Percentiles rank a stretch among this genome's conserved stretches.
Evolutionary conservation across 805 yeast genomes (phyloP).

Genomic region (Myxozyma neglecta): DNA sequence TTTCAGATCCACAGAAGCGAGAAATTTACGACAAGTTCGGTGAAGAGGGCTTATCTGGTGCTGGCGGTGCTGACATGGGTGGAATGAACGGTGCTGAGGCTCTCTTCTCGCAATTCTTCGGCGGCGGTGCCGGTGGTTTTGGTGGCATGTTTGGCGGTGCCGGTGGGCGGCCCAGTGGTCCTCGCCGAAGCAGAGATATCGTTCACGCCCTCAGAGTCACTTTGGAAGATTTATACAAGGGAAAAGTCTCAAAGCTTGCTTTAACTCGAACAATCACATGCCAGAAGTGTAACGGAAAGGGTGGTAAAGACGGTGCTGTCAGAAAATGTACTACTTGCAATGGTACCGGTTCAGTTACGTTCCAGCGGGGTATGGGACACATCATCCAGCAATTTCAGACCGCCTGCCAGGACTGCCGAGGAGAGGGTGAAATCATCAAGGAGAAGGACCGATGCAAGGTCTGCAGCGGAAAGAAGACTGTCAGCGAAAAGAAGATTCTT

Average conservation of each 20-base stretch:
- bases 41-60: conserved; percentile 84
- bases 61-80: conserved; percentile 66
- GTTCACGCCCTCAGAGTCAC: conserved; percentile 83
- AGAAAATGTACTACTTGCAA: conserved; percentile 83
- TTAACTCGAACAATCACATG: conserved; percentile 89
- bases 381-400: conserved; percentile 98
- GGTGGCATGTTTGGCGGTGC: conserved; percentile 44
- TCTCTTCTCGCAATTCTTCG: conserved; percentile 79
- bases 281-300: conserved; percentile 86
- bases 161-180: conserved; percentile 38
- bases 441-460: conserved; percentile 82
- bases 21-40: conserved; percentile 87
- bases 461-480: conserved; percentile 88
- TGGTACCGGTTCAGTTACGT: conserved; percentile 88
- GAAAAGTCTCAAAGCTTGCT: conserved; percentile 91
- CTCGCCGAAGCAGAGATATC: conserved; percentile 61
- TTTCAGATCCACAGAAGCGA: conserved; percentile 86
- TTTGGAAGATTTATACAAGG: conserved; percentile 90
- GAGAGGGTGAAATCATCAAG: conserved; percentile 85
- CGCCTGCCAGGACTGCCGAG: conserved; percentile 87
- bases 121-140: conserved; percentile 60
- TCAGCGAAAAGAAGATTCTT: conserved; percentile 83
- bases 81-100: conserved; percentile 72
- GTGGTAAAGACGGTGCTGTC: conserved; percentile 91
- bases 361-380: conserved; percentile 98